Evolutionary conservation across 495 filamentous ascomycete species (phyloP), one percentile per base, ranked within the genome.

Genomic region (Daldinia bambusicola): DNA sequence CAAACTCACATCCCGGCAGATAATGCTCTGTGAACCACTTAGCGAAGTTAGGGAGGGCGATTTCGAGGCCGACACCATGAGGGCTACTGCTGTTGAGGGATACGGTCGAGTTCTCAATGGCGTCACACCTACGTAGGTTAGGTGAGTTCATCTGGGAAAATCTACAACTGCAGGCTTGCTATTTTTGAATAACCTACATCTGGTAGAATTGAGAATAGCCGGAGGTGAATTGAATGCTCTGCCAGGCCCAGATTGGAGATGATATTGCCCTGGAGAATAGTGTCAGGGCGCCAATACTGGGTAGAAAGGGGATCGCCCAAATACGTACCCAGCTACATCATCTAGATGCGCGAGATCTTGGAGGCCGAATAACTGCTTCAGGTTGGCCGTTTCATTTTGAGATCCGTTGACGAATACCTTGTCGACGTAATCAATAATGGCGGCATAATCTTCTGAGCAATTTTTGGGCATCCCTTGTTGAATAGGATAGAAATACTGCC

Each of bases 381-480:
- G 74, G 0, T 75, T 77, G 36, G 77, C 57, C 59, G 87, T 80
- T 59, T 86, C 73, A 13, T 72, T 70, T 6, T 67, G 63, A 1
- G 74, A 79, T 12, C 86, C 85, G 26, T 74, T 59, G 4, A 61
- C 76, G 48, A 86, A 74, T 0, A 85, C 61, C 3, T 67, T 56
- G 59, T 90, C 89, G 18, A 89, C 78, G 58, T 89, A 79, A n/a
- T 86, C 79, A 31, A 90, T 78, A 13, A 90, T 85, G 12, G 78
- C 77, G 12, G 75, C 65, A 26, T 89, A 70, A 70, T 91, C 88
- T n/a, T 63, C 77, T 71, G 82, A 87, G 78, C 89, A 90, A 76
- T 91, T 91, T 75, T 81, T 72, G 0, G 89, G 83, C 80, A 88
- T 90, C 0, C 85, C 87, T 45, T 86, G 75, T 72, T 86, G 83